Evolutionary conservation across 1,139 yeast species (phyloP).

Genomic region (Taphrina betulina): DNA sequence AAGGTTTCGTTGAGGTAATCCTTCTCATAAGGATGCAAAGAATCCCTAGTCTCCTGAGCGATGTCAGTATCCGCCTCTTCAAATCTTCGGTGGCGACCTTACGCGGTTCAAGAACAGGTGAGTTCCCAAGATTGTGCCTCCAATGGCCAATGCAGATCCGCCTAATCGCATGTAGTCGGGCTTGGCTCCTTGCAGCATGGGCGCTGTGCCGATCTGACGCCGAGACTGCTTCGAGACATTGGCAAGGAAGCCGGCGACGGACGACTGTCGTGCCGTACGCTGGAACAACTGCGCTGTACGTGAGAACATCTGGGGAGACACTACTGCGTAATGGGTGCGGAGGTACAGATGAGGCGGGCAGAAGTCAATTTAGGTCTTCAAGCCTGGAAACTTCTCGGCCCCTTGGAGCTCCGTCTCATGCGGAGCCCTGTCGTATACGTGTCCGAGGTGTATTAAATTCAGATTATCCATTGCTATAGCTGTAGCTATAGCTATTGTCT

Average conservation of each 20-base stretch:
- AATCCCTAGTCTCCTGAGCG: constrained; percentile 29
- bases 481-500: no score
- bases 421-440: no score
- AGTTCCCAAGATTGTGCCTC: constrained; percentile 30
- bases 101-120: constrained; percentile 27
- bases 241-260: background rate
- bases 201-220: constrained; percentile 6
- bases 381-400: no score
- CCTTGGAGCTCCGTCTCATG: no score
- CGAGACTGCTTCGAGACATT: constrained; percentile 5
- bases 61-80: no score
- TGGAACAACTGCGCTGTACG: constrained; percentile 13
- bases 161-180: constrained; percentile 28
- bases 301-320: constrained; percentile 6
- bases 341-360: no score
- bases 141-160: constrained; percentile 25
- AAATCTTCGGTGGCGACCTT: no score
- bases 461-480: no score
- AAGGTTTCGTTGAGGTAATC: constrained; percentile 30
- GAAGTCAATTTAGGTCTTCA: no score
- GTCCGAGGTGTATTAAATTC: no score
- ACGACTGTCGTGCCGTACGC: constrained; percentile 12
- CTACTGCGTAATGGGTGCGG: no score
- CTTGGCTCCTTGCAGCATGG: constrained; percentile 20
- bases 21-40: constrained; percentile 22